Evolutionary conservation across 164 flowering plant species (phyloP).

Genomic region (Buxus sempervirens): DNA sequence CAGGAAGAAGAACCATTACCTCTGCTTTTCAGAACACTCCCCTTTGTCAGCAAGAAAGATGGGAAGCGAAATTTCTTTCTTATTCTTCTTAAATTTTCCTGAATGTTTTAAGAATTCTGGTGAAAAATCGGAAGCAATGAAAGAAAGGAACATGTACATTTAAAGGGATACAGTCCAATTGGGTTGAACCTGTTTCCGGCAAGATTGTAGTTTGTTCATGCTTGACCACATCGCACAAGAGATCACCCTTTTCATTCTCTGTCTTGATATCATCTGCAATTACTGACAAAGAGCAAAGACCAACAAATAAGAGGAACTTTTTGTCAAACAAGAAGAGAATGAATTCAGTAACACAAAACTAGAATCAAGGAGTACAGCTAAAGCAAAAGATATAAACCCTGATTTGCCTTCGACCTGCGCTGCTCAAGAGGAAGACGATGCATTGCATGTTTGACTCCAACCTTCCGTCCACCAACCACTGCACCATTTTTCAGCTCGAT

Average conservation of each 20-base stretch:
- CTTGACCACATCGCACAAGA: constrained; percentile 15
- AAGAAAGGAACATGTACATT: background rate
- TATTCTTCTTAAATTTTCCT: constrained; percentile 26
- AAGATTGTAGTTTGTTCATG: constrained; percentile 20
- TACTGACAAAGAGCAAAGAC: constrained; percentile 10
- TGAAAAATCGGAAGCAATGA: background rate
- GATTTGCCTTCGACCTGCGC: constrained; percentile 51
- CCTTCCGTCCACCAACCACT: constrained; percentile 67
- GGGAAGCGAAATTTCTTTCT: constrained; percentile 22
- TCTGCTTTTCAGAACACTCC: constrained; percentile 63
- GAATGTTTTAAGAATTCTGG: constrained; percentile 5
- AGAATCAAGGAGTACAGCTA: background rate
- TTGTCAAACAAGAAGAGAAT: background rate
- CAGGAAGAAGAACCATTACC: constrained; percentile 31
- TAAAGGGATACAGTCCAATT: background rate
- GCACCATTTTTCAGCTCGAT: constrained; percentile 75
- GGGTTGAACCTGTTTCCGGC: constrained; percentile 34
- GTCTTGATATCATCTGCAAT: constrained; percentile 25
- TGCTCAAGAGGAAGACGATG: constrained; percentile 74
- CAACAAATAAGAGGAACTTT: background rate
- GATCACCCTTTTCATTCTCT: constrained; percentile 28
- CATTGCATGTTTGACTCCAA: constrained; percentile 73
- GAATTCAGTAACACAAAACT: background rate
- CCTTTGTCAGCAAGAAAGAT: constrained; percentile 30
- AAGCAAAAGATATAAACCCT: constrained; percentile 39